Base-by-base conservation (phyloP, 495 filamentous ascomycete genomes). In the Aspergillus cavernicola region DNA sequence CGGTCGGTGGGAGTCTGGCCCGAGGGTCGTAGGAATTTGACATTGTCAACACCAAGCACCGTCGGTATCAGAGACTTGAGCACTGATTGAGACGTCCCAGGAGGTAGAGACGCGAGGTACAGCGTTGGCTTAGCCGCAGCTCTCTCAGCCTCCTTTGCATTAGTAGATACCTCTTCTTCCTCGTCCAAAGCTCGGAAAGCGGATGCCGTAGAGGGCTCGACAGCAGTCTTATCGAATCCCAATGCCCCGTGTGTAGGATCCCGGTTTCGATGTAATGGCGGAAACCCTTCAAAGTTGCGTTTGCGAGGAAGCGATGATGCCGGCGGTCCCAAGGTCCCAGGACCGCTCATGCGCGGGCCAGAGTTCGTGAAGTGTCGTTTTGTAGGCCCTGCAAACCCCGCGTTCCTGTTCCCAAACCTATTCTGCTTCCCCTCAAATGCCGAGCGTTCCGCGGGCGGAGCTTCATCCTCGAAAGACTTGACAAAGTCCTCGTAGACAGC, bases 401-500 rank as follows among this genome's bases (percentile, higher is more conserved):
- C 63, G 20, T 61, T 70, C 40, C 71, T 72, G 33, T 65, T 61
- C 23, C 67, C 75, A 43, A 70, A 69, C 38, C 69, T 65, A 15
- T 66, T 66, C 33, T 46, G 38, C 28, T 65, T 57, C 43, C 59
- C 61, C 28, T 70, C 70, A 0, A 53, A 52, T 13, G 50, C 37
- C 18, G 39, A 44, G 13, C 64, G 52, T 13, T 52, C 60, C 1
- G 64, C 24, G 1, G 69, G 64, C 11, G 74, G 72, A 5, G 79
- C 76, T 32, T 90, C 89, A 63, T 87, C 84, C 33, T 89, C 89
- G 57, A 96, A 96, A 20, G 85, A 89, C 62, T 93, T 92, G 53
- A 93, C 84, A 64, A 96, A 96, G 56, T 92, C 89, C 53, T 95
- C 84, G 64, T 90, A 89, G 12, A 89, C 92, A 8, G 92, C 92